Base-by-base conservation (phyloP, 1,284 basidiomycete genomes). In the Porogramme epimiltina region DNA sequence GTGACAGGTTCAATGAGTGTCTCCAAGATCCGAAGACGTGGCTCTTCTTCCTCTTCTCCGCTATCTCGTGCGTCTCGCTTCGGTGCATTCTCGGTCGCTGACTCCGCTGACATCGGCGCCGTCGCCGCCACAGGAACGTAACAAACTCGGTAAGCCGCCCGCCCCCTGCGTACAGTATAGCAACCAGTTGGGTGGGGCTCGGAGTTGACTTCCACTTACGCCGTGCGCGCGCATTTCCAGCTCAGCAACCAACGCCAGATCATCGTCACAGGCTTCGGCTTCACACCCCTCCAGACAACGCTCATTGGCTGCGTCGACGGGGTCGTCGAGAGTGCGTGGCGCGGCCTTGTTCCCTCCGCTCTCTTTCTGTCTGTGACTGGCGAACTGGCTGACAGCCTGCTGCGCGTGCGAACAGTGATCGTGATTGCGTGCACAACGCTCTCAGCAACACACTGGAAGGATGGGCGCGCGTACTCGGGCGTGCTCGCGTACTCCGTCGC, bases 301-400 rank as follows among this genome's bases (percentile, higher is more conserved):
- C 76, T 91, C 2, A 76, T 91, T 4, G 79, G 82, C 15, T 87
- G 85, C 54, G 85, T 89, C 4, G 79, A 81, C 52, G 89, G 89
- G 18, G 69, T 78, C n/a, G 72, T 89, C 22, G 84, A 89, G 69
- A 89, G 67, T 69, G 31, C 42, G 66, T 59, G 41, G n/a, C n/a
- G 19, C 36, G n/a, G n/a, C 22, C 13, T 40, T n/a, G 24, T 28
- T 33, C 15, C 16, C 13, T 34, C 26, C 34, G 42, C 9, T 19
- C 8, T 31, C 23, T 4, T 2, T 1, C 5, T 31, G 18, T n/a
- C 36, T 25, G 4, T 18, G 22, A 25, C n/a, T 24, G 20, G 16
- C 39, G 9, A 19, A 3, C n/a, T n/a, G n/a, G n/a, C 22, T 38
- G 18, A 42, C 2, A 16, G 16, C 33, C n/a, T 3, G 19, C 10